phyloP scores from a whole-genome alignment of 2,329 filamentous ascomycete species.

The Verticillium nonalfalfae region DNA sequence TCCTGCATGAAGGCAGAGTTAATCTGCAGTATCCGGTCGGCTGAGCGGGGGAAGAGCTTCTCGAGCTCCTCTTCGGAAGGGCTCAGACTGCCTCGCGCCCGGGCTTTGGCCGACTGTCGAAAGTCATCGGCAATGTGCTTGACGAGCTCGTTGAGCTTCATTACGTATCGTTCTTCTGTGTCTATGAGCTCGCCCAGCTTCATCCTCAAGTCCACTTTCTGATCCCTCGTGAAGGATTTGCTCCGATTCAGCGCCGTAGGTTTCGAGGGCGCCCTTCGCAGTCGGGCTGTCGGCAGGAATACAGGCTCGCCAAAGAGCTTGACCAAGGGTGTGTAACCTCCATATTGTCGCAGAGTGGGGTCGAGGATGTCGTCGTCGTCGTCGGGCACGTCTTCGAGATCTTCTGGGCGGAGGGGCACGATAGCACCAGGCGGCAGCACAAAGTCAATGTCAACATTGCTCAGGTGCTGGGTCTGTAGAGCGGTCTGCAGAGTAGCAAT shows the following conservation, averaged over 20 bases:
- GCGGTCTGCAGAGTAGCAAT: conserved; percentile 68
- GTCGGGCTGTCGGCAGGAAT: conserved; percentile 78
- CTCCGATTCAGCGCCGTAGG: conserved; percentile 74
- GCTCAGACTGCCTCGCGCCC: conserved; percentile 56
- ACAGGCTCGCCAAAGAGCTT: conserved; percentile 76
- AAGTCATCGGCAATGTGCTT: conserved; percentile 77
- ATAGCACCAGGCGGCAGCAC: conserved; percentile 76
- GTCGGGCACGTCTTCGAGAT: conserved; percentile 52
- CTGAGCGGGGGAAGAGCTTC: conserved; percentile 72
- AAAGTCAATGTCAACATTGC: conserved; percentile 82
- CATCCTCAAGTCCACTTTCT: conserved; percentile 78
- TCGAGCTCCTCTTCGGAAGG: conserved; percentile 67
- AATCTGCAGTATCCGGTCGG: conserved; percentile 73
- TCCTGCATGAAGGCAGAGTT: conserved; percentile 77
- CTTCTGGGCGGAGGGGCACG: conserved; percentile 53
- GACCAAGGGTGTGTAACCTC: conserved; percentile 69
- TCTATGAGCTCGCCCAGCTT: conserved; percentile 88
- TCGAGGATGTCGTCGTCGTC: conserved; percentile 62
- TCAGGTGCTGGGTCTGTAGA: conserved; percentile 73
- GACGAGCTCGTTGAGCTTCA: conserved; percentile 79
- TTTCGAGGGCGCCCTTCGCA: conserved; percentile 82
- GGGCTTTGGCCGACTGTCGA: conserved; percentile 58
- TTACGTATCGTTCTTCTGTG: conserved; percentile 90
- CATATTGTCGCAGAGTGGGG: conserved; percentile 63
- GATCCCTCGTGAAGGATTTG: conserved; percentile 70